A percentile compares a stretch with the other conserved stretches of the same genome.
Conservation (phyloP, 2,329 filamentous ascomycete genomes). For the Camptophora hylomeconis region DNA sequence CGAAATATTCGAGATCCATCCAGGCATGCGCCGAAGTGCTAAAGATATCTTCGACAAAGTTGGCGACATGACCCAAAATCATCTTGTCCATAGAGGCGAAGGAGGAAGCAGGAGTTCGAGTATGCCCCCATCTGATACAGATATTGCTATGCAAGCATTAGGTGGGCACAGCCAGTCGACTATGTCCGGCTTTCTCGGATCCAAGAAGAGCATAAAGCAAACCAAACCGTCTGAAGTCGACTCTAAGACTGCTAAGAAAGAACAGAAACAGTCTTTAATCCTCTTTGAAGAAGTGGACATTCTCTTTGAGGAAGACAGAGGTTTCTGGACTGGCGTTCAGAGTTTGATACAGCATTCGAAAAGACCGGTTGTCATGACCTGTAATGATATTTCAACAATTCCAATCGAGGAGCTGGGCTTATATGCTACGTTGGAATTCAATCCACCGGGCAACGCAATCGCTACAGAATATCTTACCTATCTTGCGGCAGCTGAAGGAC, state of each 20-base stretch:
- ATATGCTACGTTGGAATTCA: slow-evolving; percentile 72
- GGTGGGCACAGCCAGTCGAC: slow-evolving; percentile 18
- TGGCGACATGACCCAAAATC: slow-evolving; percentile 93
- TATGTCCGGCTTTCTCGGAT: slow-evolving; percentile 6
- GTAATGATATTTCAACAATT: slow-evolving; percentile 78
- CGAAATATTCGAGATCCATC: slow-evolving; percentile 89
- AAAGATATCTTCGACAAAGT: slow-evolving; percentile 85
- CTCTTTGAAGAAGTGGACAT: slow-evolving; percentile 88
- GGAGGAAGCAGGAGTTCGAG: slow-evolving; percentile 11
- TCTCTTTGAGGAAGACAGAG: slow-evolving; percentile 87
- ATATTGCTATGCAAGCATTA: slow-evolving; percentile 19
- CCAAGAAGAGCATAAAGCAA: slow-evolving; percentile 11
- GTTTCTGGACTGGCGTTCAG: slow-evolving; percentile 79
- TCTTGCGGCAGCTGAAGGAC: slow-evolving; percentile 78
- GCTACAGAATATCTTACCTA: slow-evolving; percentile 71
- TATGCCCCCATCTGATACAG: slow-evolving; percentile 11
- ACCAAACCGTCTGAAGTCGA: slow-evolving; percentile 9
- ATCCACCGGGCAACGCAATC: slow-evolving; percentile 49
- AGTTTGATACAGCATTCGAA: slow-evolving; percentile 72
- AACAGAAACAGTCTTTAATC: slow-evolving; percentile 88
- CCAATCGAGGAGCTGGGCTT: slow-evolving; percentile 62
- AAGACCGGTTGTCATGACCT: slow-evolving; percentile 87
- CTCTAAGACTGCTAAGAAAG: slow-evolving; percentile 6
- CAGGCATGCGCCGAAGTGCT: slow-evolving; percentile 68
- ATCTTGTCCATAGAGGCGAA: slow-evolving; percentile 52